phyloP scores from a whole-genome alignment of 345 rosid genomes.

The Nephelium lappaceum region DNA sequence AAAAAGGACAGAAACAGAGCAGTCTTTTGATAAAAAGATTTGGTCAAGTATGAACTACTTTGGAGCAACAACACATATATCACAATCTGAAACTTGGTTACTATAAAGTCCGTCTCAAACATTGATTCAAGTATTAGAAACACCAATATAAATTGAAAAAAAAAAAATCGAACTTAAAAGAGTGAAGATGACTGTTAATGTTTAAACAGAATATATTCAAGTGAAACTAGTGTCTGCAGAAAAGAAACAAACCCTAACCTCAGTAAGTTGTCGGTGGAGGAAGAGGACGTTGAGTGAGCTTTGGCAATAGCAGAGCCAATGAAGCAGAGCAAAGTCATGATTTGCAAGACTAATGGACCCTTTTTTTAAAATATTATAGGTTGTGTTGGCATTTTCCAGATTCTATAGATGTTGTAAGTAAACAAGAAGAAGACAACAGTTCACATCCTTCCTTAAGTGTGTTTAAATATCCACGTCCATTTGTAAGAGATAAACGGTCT shows the following conservation, averaged over 20 bases:
- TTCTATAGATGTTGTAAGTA: no score
- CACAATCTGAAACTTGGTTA: not conserved
- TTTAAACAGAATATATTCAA: not conserved
- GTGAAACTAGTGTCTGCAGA: conserved; percentile 10
- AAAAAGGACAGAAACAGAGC: not conserved
- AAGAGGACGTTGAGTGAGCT: not conserved
- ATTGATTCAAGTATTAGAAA: not conserved
- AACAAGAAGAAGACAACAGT: no score
- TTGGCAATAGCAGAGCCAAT: not conserved
- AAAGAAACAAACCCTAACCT: conserved; percentile 22
- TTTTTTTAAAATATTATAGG: no score
- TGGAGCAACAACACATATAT: not conserved
- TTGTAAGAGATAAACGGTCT: no score
- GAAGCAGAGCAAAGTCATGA: not conserved
- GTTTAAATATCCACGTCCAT: no score
- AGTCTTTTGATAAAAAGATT: not conserved
- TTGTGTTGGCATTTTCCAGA: no score
- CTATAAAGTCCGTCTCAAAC: not conserved
- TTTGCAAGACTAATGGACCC: not conserved
- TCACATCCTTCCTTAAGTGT: no score
- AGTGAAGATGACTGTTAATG: not conserved
- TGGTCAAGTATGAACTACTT: not conserved
- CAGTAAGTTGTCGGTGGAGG: conserved; percentile 14
- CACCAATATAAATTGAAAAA: not conserved
- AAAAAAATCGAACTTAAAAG: not conserved